Percentiles rank a stretch among this genome's conserved stretches.
These are phyloP conservation scores for Schwanniomyces pseudopolymorphus DNA, from an alignment of 805 yeast species.

Conservation along the genomic window DNA sequence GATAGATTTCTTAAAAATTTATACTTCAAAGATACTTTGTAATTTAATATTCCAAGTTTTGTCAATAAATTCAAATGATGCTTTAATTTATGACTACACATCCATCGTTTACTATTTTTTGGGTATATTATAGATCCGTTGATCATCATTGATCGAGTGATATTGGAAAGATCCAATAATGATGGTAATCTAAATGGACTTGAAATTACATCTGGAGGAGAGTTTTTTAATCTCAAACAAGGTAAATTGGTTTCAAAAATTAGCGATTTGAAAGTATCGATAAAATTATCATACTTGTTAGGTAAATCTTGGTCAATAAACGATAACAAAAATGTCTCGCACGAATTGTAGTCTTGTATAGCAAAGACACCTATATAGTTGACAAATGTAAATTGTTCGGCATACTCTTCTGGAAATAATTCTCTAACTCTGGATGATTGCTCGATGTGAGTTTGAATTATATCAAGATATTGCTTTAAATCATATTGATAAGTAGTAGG, in stretches of 20 bases:
- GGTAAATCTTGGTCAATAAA: background rate
- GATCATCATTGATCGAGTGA: constrained; percentile 4
- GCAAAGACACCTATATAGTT: constrained; percentile 3
- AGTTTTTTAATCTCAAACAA: background rate
- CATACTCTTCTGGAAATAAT: background rate
- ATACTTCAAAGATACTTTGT: constrained; percentile 3
- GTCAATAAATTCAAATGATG: background rate
- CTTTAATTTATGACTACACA: background rate
- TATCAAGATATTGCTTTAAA: background rate
- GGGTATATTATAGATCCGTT: constrained; percentile 5
- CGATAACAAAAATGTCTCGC: background rate
- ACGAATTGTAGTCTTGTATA: background rate
- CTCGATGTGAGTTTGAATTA: background rate
- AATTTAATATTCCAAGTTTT: constrained; percentile 4
- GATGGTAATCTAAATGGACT: constrained; percentile 8
- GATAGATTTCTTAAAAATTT: constrained; percentile 2
- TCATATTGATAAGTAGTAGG: background rate
- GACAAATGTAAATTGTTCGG: background rate
- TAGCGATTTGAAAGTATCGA: background rate
- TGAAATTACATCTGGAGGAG: background rate
- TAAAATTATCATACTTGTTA: background rate
- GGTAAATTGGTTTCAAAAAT: constrained; percentile 3
- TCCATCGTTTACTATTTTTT: constrained; percentile 3
- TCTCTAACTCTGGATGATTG: background rate
- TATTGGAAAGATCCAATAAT: constrained; percentile 5